Evolutionary conservation across 371 early-diverging fungal genomes (phyloP).

Genomic region (Zopfochytrium polystomum): DNA sequence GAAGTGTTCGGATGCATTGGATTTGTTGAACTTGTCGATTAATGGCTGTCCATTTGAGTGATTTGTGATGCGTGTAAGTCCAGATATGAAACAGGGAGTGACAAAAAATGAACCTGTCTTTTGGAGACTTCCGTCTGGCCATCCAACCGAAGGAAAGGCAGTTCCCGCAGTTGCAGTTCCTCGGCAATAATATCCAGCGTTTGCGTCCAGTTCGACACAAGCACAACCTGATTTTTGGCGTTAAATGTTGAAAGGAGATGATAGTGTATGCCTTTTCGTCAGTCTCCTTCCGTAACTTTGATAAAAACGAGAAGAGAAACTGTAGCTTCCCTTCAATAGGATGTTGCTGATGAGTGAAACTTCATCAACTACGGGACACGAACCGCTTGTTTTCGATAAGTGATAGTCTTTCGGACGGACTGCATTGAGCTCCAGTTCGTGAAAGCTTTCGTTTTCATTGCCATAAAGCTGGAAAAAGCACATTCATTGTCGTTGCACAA

Average conservation of each 20-base stretch:
- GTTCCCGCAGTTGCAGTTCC: conserved; percentile 36
- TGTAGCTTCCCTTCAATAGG: conserved; percentile 45
- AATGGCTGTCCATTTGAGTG: conserved; percentile 27
- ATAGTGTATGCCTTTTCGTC: conserved; percentile 23
- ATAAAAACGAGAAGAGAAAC: conserved; percentile 35
- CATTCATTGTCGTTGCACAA: too few relatives aligned
- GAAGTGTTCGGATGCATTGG: conserved; percentile 15
- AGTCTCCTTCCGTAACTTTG: background rate
- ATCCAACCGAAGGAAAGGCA: conserved; percentile 56
- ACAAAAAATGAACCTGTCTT: conserved; percentile 49
- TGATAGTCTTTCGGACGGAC: too few relatives aligned
- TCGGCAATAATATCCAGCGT: conserved; percentile 63
- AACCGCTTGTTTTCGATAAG: too few relatives aligned
- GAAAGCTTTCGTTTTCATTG: too few relatives aligned
- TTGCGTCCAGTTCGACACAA: conserved; percentile 68
- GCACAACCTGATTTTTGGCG: conserved; percentile 50
- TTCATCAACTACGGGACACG: too few relatives aligned
- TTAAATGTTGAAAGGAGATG: background rate
- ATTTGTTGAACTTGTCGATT: conserved; percentile 31
- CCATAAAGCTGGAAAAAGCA: too few relatives aligned
- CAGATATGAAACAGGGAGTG: conserved; percentile 29
- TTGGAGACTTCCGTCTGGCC: conserved; percentile 59
- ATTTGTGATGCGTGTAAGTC: conserved; percentile 15
- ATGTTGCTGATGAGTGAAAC: background rate
- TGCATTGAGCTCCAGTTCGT: too few relatives aligned